Evolutionary conservation across 2,329 filamentous ascomycete species (phyloP), one percentile per base, ranked within the genome.

Genomic region (Emmonsia crescens): DNA sequence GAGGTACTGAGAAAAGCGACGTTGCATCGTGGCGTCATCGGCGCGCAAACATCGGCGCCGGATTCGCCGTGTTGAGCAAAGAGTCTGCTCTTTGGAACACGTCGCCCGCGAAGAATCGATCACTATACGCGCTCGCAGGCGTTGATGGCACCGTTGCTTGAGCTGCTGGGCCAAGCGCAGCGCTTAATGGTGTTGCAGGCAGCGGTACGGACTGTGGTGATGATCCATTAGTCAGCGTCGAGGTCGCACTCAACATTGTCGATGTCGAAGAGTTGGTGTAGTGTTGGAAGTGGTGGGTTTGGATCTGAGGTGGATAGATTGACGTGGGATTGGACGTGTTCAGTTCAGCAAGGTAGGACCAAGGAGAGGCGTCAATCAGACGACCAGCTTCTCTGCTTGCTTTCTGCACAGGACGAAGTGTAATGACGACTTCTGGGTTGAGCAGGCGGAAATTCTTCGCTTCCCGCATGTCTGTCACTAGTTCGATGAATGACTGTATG

Each of bases 181-280:
- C 92, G 68, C 89, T 94, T 64, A 96, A 83, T 8, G 93, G 92
- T 1, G 92, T 96, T 69, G 94, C 91, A 9, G 92, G 91, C 44
- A 91, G 76, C 12, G 83, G 79, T 10, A 82, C 77, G 27, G 80
- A 79, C 55, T 82, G 82, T 14, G 78, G 81, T 57, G 71, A 75
- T 27, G 66, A 74, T 64, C 64, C 68, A 42, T 63, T 70, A 48
- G 59, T 66, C 56, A 59, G 55, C 55, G 58, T 54, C 6, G 60
- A 63, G n/a, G 27, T 36, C n/a, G 46, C 27, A 57, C 55, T 57
- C 31, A 52, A 48, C 36, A 61, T 60, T n/a, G 60, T 64, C 24
- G 62, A 65, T 49, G 60, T 67, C 31, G 74, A 73, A 62, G 71
- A 64, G 62, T 65, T 67, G n/a, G 70, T 65, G 60, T 69, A 58